Evolutionary conservation across 2,329 filamentous ascomycete species (phyloP), one percentile per base, ranked within the genome.

Genomic region (Penicillium brevicompactum): DNA sequence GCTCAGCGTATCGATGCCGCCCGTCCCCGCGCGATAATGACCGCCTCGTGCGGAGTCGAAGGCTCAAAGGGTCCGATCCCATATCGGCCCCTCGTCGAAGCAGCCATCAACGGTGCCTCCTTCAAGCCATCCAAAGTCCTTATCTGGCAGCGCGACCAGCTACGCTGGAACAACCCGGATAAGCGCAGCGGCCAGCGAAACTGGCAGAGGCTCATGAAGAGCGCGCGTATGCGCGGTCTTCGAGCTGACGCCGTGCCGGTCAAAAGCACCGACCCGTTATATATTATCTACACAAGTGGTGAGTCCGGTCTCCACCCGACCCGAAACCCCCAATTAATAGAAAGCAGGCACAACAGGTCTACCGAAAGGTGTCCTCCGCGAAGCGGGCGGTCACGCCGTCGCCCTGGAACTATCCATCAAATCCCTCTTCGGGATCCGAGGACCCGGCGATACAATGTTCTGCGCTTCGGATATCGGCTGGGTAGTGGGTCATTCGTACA

Each of bases 41-140:
- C 92, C 0, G 92, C 92, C 0, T 96, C 91, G 8, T 97, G 92
- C 73, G 92, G 92, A 32, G 92, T 97, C 53, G 92, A 97, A 65
- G 92, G 92, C 4, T 80, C 80, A 49, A 96, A 96, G 73, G 88
- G 89, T 1, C 87, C 91, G 1, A 81, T 90, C 56, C 77, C 84
- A n/a, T 97, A 97, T 73, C 82, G 85, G 61, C 84, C 86, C 0
- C 84, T 96, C 63, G 86, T 96, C 46, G 84, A 88, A 60, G 89
- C 87, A 34, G 92, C 91, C 1, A 78, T 93, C 45, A 70, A 78
- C 22, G 79, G 87, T 43, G 87, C 89, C 55, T 71, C 73, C 3
- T 87, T 89, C 76, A 92, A 93, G 73, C 90, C 92, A 1, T 70
- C 76, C 5, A 87, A 86, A 70, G 86, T 87, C 0, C 80, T 96